Evolutionary conservation across 2,329 filamentous ascomycete species (phyloP).

Genomic region (Phialocephala sp.): DNA sequence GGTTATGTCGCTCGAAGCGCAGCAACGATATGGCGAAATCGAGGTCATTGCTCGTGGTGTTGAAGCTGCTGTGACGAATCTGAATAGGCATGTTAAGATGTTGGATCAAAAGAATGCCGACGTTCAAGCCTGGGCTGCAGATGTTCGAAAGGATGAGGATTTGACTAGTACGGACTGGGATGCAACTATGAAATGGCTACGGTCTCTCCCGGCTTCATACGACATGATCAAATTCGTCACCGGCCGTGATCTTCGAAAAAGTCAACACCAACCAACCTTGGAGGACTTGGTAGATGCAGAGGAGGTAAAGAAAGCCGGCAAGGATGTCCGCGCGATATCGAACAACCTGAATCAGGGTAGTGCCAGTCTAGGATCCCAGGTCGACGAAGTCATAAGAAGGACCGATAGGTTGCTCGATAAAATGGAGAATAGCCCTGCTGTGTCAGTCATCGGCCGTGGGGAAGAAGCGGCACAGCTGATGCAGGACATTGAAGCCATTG

Average conservation of each 20-base stretch:
- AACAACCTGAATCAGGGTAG: slow-evolving; percentile 65
- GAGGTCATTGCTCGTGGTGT: slow-evolving; percentile 79
- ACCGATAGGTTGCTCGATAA: slow-evolving; percentile 66
- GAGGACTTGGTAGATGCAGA: slow-evolving; percentile 79
- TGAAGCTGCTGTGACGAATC: slow-evolving; percentile 84
- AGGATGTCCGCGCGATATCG: slow-evolving; percentile 63
- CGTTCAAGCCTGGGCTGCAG: slow-evolving; percentile 71
- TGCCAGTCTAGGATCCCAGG: slow-evolving; percentile 64
- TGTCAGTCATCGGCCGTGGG: slow-evolving; percentile 60
- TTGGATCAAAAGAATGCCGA: slow-evolving; percentile 76
- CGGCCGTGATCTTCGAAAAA: slow-evolving; percentile 50
- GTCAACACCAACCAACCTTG: slow-evolving; percentile 61
- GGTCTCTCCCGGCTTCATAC: slow-evolving; percentile 66
- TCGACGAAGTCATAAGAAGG: slow-evolving; percentile 63
- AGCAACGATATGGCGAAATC: slow-evolving; percentile 73
- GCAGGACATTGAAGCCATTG: slow-evolving; percentile 84
- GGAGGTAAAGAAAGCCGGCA: slow-evolving; percentile 74
- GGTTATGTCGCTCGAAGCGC: slow-evolving; percentile 64
- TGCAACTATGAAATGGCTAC: slow-evolving; percentile 67
- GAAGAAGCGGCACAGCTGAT: slow-evolving; percentile 73
- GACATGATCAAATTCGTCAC: slow-evolving; percentile 73
- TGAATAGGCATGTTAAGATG: slow-evolving; percentile 74
- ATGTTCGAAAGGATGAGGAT: slow-evolving; percentile 71
- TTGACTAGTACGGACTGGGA: slow-evolving; percentile 71
- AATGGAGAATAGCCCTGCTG: slow-evolving; percentile 64